phyloP scores from a whole-genome alignment of 2,329 filamentous ascomycete genomes.

The Trichothecium sympodiale region DNA sequence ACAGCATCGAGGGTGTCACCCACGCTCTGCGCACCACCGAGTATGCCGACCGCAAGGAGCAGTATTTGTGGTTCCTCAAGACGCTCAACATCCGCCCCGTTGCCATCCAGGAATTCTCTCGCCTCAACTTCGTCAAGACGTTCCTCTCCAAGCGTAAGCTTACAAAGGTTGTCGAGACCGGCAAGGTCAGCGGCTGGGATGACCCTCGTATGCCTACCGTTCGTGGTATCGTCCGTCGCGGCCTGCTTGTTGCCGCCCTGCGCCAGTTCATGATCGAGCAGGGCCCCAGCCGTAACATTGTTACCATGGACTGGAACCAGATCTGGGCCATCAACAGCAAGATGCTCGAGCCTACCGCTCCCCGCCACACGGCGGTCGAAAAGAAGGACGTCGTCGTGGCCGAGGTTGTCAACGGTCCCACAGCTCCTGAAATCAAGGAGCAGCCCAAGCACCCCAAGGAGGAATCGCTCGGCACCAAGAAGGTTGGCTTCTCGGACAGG shows the following conservation, averaged over 20 bases:
- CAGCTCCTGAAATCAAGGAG: conserved; percentile 57
- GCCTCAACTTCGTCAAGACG: conserved; percentile 75
- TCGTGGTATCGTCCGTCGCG: conserved; percentile 65
- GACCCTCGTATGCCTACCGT: conserved; percentile 81
- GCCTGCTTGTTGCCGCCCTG: conserved; percentile 68
- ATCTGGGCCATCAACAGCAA: conserved; percentile 72
- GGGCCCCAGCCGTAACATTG: conserved; percentile 73
- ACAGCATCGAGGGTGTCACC: conserved; percentile 71
- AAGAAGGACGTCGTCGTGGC: conserved; percentile 62
- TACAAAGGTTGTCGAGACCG: conserved; percentile 68
- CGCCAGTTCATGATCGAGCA: conserved; percentile 79
- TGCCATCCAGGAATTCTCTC: conserved; percentile 75
- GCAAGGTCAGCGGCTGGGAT: conserved; percentile 74
- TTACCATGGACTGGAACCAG: conserved; percentile 71
- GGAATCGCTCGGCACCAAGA: conserved; percentile 71
- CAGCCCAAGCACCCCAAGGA: conserved; percentile 89
- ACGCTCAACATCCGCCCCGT: conserved; percentile 64
- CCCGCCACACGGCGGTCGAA: conserved; percentile 62
- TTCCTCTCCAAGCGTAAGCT: conserved; percentile 81
- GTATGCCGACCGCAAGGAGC: conserved; percentile 77
- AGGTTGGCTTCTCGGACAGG: conserved; percentile 65
- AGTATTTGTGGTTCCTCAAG: conserved; percentile 79
- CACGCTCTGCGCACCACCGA: conserved; percentile 76
- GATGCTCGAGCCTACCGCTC: conserved; percentile 66
- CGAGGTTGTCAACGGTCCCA: conserved; percentile 57